Evolutionary conservation across 139 green algal genomes (phyloP).

Genomic region (Picochlorum sp.): DNA sequence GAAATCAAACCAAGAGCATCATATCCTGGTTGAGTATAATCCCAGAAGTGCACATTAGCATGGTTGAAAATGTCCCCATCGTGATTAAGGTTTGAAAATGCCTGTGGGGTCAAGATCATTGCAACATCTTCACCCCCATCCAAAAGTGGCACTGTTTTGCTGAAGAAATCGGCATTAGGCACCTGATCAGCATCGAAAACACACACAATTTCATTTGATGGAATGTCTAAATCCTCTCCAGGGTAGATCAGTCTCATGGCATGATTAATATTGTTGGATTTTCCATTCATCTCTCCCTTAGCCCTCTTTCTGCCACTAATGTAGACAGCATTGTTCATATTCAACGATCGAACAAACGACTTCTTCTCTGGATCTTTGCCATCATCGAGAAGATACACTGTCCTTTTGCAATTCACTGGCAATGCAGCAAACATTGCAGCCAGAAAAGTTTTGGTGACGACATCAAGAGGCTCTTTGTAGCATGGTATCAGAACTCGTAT

Average conservation of each 20-base stretch:
- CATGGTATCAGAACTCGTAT: constrained; percentile 47
- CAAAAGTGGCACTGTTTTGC: constrained; percentile 54
- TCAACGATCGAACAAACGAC: constrained; percentile 28
- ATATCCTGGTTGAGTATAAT: constrained; percentile 52
- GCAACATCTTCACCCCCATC: constrained; percentile 47
- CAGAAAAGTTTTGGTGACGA: constrained; percentile 40
- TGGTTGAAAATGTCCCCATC: constrained; percentile 79
- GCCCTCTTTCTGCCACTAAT: constrained; percentile 53
- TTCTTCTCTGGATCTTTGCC: constrained; percentile 43
- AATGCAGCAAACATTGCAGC: constrained; percentile 36
- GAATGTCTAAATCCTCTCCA: constrained; percentile 28
- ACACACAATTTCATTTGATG: constrained; percentile 53
- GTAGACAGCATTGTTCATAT: constrained; percentile 45
- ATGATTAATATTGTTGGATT: constrained; percentile 75
- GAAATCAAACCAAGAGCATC: constrained; percentile 55
- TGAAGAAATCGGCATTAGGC: constrained; percentile 64
- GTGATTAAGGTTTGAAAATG: constrained; percentile 71
- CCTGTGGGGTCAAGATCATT: constrained; percentile 50
- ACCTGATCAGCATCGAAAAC: constrained; percentile 73
- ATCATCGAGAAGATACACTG: constrained; percentile 53
- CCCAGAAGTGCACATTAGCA: constrained; percentile 75
- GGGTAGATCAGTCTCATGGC: constrained; percentile 49
- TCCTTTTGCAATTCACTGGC: constrained; percentile 33
- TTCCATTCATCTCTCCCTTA: constrained; percentile 68
- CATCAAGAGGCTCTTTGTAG: constrained; percentile 55